Evolutionary conservation across 208 protist species (phyloP), one percentile per base, ranked within the genome.

Genomic region (Trypanosoma avium): DNA sequence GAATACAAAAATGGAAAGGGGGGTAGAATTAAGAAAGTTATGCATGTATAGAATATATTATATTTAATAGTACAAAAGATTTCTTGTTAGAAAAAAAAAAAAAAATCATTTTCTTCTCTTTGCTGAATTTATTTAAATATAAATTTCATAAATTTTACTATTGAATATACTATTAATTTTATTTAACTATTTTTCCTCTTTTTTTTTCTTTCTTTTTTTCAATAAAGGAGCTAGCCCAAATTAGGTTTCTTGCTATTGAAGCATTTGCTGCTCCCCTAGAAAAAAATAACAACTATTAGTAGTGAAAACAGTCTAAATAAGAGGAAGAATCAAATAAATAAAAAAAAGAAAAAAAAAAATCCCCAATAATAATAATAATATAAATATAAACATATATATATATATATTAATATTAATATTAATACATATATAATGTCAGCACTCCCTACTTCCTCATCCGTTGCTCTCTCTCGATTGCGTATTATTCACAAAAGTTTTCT

Each of bases 401-500:
- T n/a, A n/a, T n/a, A n/a, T n/a, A n/a, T n/a, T n/a, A n/a, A n/a
- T n/a, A n/a, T n/a, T n/a, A n/a, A n/a, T n/a, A n/a, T n/a, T n/a
- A n/a, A n/a, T n/a, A n/a, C n/a, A n/a, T n/a, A n/a, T n/a, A n/a
- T n/a, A n/a, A n/a, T n/a, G n/a, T n/a, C n/a, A n/a, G 24, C 57
- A 46, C 38, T 36, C 29, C 1, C 21, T 26, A 27, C 26, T 56
- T 43, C 48, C n/a, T 54, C 64, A 7, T 17, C 33, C 21, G 3
- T 55, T n/a, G 58, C 65, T 3, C 60, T 79, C 8, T 54, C 73
- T 3, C 85, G 77, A 15, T 64, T 94, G 21, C 85, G 83, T 47
- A 67, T 94, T 62, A 55, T 87, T 0, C 88, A 94, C 53, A 69
- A 79, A 1, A 75, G 81, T 32, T 85, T 83, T 63, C 70, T 94